These are phyloP conservation scores for Penicillium longicatenatum DNA, from an alignment of 495 filamentous ascomycete species.

Conservation along the genomic window DNA sequence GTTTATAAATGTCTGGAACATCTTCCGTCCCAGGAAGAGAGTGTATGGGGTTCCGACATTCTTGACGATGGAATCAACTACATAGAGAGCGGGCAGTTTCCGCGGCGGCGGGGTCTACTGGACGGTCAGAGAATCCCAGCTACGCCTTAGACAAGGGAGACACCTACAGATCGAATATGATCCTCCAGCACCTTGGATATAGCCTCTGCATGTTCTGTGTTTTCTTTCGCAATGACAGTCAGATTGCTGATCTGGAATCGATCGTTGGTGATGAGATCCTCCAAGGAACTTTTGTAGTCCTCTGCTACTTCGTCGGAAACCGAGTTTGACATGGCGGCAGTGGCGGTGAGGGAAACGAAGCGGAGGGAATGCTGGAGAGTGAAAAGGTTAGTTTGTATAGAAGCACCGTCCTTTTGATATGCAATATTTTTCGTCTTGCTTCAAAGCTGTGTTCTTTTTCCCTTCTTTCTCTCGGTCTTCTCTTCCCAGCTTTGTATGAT, in stretches of 20 bases:
- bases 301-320: conserved; percentile 88
- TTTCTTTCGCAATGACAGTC: conserved; percentile 94
- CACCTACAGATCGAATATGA: conserved; percentile 89
- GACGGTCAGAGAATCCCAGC: conserved; percentile 35
- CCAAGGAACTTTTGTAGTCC: conserved; percentile 90
- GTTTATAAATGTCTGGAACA: conserved; percentile 94
- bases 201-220: conserved; percentile 87
- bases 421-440: conserved; percentile 9
- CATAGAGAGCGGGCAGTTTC: conserved; percentile 94
- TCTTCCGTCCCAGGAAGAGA: conserved; percentile 85
- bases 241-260: conserved; percentile 92
- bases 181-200: conserved; percentile 88
- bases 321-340: conserved; percentile 67
- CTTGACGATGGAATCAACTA: conserved; percentile 97
- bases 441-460: conserved; percentile 23
- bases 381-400: conserved; percentile 1
- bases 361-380: background rate
- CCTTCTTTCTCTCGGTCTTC: conserved; percentile 12
- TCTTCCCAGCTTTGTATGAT: conserved; percentile 20
- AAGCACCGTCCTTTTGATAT: background rate
- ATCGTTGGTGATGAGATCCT: conserved; percentile 86
- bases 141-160: background rate
- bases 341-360: background rate
- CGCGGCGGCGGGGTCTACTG: conserved; percentile 76
- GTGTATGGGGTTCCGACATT: conserved; percentile 98